Base-by-base conservation (phyloP, 139 green algal genomes). In the Chlorella sp. region DNA sequence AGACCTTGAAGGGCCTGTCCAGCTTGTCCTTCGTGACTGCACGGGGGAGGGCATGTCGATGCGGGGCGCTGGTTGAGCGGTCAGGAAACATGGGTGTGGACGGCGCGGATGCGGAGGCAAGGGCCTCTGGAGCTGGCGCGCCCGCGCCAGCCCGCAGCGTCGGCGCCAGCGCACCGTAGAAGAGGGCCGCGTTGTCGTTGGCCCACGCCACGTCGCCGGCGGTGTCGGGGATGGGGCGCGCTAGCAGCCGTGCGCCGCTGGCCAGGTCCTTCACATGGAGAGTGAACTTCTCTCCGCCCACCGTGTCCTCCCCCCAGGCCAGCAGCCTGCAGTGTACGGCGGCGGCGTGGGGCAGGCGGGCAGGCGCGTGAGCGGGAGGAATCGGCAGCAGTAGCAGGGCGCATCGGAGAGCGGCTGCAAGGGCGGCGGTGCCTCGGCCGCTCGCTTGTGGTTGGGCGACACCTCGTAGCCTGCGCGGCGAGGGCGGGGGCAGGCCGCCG, bases 101-200 rank as follows among this genome's bases (percentile, higher is more conserved):
- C n/a, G n/a, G n/a, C n/a, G n/a, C n/a, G n/a, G n/a, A n/a, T n/a
- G n/a, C n/a, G 29, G 12, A 60, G 51, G 6, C 12, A 23, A n/a
- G 2, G 87, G 89, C 90, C 60, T 91, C 67, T n/a, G n/a, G n/a
- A n/a, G n/a, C n/a, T n/a, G n/a, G n/a, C n/a, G n/a, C n/a, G n/a
- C n/a, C n/a, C n/a, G n/a, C n/a, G n/a, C n/a, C n/a, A n/a, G n/a
- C n/a, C n/a, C n/a, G n/a, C n/a, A n/a, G n/a, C n/a, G n/a, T n/a
- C n/a, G n/a, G n/a, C 73, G 97, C 91, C 85, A 95, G 92, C 7
- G 88, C 88, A 2, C 92, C 82, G 59, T 95, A 97, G 74, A 96
- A 94, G 25, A 95, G 70, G 2, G 77, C 85, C 29, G 48, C n/a
- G 82, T 86, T 84, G 77, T 88, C 83, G 45, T 74, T 80, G 21